Percentiles rank a stretch among this genome's conserved stretches.
Evolutionary conservation across 2,329 filamentous ascomycete species (phyloP).

Genomic region (Pseudocercospora cruenta): DNA sequence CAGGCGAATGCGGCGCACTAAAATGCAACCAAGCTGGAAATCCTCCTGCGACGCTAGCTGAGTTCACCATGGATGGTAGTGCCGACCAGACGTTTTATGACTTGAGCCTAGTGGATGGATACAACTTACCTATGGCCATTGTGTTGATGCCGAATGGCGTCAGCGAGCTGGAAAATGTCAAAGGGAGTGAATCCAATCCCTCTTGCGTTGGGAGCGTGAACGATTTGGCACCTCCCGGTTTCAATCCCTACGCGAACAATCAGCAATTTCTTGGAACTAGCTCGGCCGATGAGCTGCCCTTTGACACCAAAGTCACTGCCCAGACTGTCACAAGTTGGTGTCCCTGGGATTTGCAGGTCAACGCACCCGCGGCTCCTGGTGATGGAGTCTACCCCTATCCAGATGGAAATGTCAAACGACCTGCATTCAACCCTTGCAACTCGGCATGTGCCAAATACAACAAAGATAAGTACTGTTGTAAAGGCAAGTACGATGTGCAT

Average conservation of each 20-base stretch:
- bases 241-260: conserved; percentile 58
- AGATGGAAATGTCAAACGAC: conserved; percentile 71
- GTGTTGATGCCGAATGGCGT: conserved; percentile 59
- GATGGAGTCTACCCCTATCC: conserved; percentile 80
- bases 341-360: conserved; percentile 75
- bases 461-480: conserved; percentile 72
- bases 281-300: conserved; percentile 66
- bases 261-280: conserved; percentile 64
- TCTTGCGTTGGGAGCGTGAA: conserved; percentile 74
- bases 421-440: conserved; percentile 75
- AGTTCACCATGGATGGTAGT: conserved; percentile 76
- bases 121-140: conserved; percentile 74
- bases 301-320: conserved; percentile 64
- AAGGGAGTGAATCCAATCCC: conserved; percentile 75
- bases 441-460: conserved; percentile 75
- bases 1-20: conserved; percentile 75
- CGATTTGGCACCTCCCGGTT: conserved; percentile 53
- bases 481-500: conserved; percentile 67
- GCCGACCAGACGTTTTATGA: conserved; percentile 76
- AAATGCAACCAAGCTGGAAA: conserved; percentile 66
- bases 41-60: conserved; percentile 75
- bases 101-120: conserved; percentile 82
- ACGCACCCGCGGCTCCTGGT: conserved; percentile 69
- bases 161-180: conserved; percentile 63
- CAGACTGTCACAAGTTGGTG: conserved; percentile 70